These are phyloP conservation scores for Rhynchospora tenuis DNA, from an alignment of 176 grass and related monocot genomes.

Conservation along the genomic window DNA sequence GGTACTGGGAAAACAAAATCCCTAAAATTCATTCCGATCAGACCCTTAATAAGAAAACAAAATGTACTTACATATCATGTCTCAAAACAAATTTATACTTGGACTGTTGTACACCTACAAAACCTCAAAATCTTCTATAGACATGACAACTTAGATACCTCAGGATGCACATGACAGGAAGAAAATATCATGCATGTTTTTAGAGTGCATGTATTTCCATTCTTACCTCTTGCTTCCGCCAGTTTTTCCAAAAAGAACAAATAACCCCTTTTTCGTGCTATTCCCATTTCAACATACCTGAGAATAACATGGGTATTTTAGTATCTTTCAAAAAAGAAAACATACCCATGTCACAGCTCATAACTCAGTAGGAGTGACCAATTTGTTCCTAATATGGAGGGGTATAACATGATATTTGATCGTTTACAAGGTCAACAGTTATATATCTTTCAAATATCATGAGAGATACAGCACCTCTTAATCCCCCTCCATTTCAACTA, in stretches of 20 bases:
- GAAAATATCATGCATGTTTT: background rate
- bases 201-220: background rate
- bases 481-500: conserved; percentile 37
- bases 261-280: background rate
- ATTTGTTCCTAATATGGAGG: background rate
- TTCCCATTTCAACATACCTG: background rate
- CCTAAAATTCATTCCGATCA: no score
- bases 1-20: no score
- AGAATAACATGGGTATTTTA: background rate
- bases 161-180: background rate
- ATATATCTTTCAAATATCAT: background rate
- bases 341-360: background rate
- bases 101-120: background rate
- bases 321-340: background rate
- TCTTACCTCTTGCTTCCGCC: no score
- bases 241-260: background rate
- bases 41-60: background rate
- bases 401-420: background rate
- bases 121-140: background rate
- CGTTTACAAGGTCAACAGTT: background rate
- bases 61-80: background rate
- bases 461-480: background rate
- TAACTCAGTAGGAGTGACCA: background rate
- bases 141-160: background rate
- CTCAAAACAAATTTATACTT: background rate